These are phyloP conservation scores for Pyrrhoderma lamaoense DNA, from an alignment of 1,284 basidiomycete genomes.

Conservation along the genomic window DNA sequence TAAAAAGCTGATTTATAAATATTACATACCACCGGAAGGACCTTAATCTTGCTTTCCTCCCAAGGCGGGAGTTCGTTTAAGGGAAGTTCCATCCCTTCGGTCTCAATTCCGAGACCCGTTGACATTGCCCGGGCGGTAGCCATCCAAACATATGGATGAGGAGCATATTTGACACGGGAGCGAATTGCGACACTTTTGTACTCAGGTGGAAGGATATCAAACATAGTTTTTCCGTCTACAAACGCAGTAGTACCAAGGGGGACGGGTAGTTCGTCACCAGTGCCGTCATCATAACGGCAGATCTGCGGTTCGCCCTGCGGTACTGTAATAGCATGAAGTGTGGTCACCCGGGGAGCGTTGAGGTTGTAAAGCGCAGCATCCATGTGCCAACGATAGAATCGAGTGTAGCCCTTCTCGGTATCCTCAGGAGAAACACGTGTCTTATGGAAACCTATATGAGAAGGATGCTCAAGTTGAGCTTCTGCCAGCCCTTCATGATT, in stretches of 20 bases:
- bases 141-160: conserved; percentile 86
- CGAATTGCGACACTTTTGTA: conserved; percentile 83
- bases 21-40: conserved; percentile 53
- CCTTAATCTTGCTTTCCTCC: conserved; percentile 67
- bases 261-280: conserved; percentile 74
- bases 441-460: conserved; percentile 87
- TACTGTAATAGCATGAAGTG: conserved; percentile 75
- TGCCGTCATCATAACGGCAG: conserved; percentile 83
- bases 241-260: conserved; percentile 86
- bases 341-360: conserved; percentile 83
- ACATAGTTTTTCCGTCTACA: conserved; percentile 77
- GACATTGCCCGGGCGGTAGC: conserved; percentile 60
- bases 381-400: conserved; percentile 93
- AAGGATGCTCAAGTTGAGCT: conserved; percentile 70
- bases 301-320: conserved; percentile 64
- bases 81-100: conserved; percentile 62
- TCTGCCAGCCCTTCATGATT: conserved; percentile 72
- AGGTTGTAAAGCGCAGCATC: conserved; percentile 89
- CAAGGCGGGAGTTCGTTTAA: conserved; percentile 63
- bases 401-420: conserved; percentile 65
- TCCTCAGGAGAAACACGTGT: conserved; percentile 72
- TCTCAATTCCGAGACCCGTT: conserved; percentile 74
- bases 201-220: conserved; percentile 67
- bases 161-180: conserved; percentile 59
- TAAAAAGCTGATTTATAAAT: not conserved